Conservation (phyloP, 139 green algal species). For the Closterium sp. region DNA sequence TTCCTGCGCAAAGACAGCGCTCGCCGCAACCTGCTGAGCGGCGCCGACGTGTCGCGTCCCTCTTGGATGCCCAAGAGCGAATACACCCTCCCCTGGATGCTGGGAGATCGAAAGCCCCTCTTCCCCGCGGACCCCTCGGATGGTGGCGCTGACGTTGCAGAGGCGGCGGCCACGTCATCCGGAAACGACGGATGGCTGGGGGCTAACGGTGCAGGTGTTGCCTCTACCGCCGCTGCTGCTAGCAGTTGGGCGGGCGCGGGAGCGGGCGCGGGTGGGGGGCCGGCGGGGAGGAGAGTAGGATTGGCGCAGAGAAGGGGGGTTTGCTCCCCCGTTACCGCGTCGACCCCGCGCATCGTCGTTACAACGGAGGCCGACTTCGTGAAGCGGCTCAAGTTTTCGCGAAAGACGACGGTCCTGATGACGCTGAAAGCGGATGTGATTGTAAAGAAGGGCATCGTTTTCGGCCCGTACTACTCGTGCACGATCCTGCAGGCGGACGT, state of each 20-base stretch:
- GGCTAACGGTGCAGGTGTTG: neutral
- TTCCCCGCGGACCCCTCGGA: neutral
- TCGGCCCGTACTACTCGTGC: neutral
- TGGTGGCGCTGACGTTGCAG: neutral
- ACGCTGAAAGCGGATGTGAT: neutral
- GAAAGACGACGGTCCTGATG: neutral
- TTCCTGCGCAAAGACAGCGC: neutral
- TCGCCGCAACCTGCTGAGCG: neutral
- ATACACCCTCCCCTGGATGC: neutral
- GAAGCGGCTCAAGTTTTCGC: neutral
- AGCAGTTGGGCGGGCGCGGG: too few species aligned
- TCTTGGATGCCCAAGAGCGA: neutral
- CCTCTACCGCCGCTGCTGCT: neutral
- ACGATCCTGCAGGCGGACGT: neutral
- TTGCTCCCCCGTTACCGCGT: neutral
- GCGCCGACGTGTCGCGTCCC: neutral
- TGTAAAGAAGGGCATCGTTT: neutral
- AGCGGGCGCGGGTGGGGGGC: too few species aligned
- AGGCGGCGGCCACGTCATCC: neutral
- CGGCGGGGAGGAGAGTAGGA: neutral
- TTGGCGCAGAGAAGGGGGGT: neutral
- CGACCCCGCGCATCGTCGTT: neutral
- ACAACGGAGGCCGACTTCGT: neutral
- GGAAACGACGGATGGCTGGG: neutral
- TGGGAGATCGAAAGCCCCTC: neutral